These are phyloP conservation scores for Trichoderma gracile DNA, from an alignment of 2,329 filamentous ascomycete species.

Conservation along the genomic window DNA sequence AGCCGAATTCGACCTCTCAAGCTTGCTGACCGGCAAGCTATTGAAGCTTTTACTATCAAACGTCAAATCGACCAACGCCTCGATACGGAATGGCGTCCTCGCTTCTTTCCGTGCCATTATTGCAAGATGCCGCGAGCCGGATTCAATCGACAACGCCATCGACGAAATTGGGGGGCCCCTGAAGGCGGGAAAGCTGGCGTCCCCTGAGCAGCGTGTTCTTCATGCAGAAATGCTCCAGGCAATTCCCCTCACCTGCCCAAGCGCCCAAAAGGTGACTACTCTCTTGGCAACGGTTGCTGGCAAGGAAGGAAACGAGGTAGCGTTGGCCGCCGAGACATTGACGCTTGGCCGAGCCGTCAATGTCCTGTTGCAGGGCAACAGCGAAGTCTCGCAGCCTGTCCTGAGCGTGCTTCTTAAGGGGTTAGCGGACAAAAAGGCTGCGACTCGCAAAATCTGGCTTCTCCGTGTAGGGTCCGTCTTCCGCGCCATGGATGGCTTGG, in stretches of 20 bases:
- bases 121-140: conserved; percentile 57
- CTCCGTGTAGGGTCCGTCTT: conserved; percentile 71
- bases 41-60: conserved; percentile 87
- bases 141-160: conserved; percentile 64
- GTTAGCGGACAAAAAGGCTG: conserved; percentile 78
- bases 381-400: conserved; percentile 64
- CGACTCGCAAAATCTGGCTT: conserved; percentile 78
- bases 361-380: conserved; percentile 61
- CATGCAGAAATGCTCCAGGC: conserved; percentile 78
- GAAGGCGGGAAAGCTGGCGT: conserved; percentile 79
- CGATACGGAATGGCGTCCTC: conserved; percentile 74
- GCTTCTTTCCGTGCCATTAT: conserved; percentile 73
- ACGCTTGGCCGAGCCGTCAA: conserved; percentile 67
- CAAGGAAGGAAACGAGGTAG: conserved; percentile 88
- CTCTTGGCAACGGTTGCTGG: conserved; percentile 67
- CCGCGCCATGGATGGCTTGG: conserved; percentile 51
- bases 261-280: conserved; percentile 66
- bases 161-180: conserved; percentile 79
- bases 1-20: conserved; percentile 71
- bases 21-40: conserved; percentile 68
- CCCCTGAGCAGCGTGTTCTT: conserved; percentile 79
- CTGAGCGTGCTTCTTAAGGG: conserved; percentile 78
- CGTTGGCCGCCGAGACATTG: conserved; percentile 72
- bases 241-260: conserved; percentile 59
- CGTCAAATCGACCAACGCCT: conserved; percentile 82